Base-by-base conservation (phyloP, 164 flowering plant species). In the Berberis thunbergii region DNA sequence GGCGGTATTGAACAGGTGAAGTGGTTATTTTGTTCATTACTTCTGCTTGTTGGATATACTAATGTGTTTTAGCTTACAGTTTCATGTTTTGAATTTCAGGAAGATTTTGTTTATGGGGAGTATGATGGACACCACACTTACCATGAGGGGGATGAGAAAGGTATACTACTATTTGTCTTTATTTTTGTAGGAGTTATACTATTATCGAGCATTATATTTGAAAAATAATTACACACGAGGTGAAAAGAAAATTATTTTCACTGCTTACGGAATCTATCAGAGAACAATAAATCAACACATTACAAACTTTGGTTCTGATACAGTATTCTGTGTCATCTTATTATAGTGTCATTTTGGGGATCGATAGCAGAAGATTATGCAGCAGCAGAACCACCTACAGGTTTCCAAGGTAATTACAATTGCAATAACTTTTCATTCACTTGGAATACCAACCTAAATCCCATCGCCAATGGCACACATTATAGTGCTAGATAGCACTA, bases 51-150 rank as follows among this genome's bases (percentile, higher is more conserved):
- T 64, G 46, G 6, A 48, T 44, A 44, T 4, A 61, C 4, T 57
- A 10, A 45, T 11, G 12, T 9, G 4, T 56, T 9, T 57, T 26
- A 26, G 45, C 38, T 54, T 45, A n/a, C 11, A 7, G 39, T 3
- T 39, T 43, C 7, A 26, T 11, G 52, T 60, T 41, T 50, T 60
- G 42, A 55, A 64, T 26, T 75, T 64, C 75, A 92, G 96, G 96
- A 92, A 12, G 98, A 92, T 73, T 89, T 86, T 70, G 46, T 70
- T 41, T 92, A 83, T 62, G 98, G 98, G 9, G 71, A 72, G 64
- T 92, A 83, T 57, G 98, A 89, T 76, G 95, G 74, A 7, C 88
- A 83, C 74, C 98, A 92, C 74, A 87, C 93, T n/a, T 92, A 80
- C 66, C 57, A 45, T 49, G 95, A 87, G 74, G 78, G 83, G 13